phyloP scores from a whole-genome alignment of 352 stramenopile genomes.

The Globisporangium cylindrosporum region DNA sequence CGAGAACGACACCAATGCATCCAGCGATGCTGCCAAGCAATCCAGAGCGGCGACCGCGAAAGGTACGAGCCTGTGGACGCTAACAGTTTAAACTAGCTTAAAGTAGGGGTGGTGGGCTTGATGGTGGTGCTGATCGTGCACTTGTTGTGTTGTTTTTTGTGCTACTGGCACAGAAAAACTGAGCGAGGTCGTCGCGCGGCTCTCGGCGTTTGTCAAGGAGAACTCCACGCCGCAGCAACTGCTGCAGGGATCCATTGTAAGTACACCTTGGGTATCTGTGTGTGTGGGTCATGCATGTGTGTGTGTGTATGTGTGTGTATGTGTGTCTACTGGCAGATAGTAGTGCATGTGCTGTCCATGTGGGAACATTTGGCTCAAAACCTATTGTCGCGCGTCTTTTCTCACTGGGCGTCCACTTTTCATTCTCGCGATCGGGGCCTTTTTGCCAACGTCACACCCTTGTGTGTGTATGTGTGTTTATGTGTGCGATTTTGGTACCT shows the following conservation, averaged over 20 bases:
- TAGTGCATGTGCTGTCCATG: neutral
- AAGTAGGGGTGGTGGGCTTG: too few relatives aligned
- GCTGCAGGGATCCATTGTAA: conserved; percentile 11
- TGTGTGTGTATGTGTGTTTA: conserved; percentile 11
- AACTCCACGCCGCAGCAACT: conserved; percentile 45
- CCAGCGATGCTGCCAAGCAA: neutral
- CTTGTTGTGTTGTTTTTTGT: neutral
- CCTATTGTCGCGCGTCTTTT: conserved; percentile 4
- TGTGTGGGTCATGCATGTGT: neutral
- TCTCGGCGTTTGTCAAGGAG: conserved; percentile 67
- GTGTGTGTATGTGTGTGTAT: neutral
- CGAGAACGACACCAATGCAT: neutral
- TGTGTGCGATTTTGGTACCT: conserved; percentile 16
- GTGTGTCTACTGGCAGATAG: neutral
- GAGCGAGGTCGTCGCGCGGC: conserved; percentile 58
- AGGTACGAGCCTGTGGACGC: conserved; percentile 3
- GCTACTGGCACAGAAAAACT: conserved; percentile 16
- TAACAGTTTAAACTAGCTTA: too few relatives aligned
- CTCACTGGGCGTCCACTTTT: conserved; percentile 4
- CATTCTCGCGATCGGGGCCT: neutral
- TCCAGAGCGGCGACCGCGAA: conserved; percentile 10
- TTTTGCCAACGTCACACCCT: conserved; percentile 1
- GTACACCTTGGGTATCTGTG: neutral
- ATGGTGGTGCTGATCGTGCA: neutral
- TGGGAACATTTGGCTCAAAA: neutral